These are phyloP conservation scores for Exophiala oligosperma DNA, from an alignment of 2,329 filamentous ascomycete genomes.

Conservation along the genomic window DNA sequence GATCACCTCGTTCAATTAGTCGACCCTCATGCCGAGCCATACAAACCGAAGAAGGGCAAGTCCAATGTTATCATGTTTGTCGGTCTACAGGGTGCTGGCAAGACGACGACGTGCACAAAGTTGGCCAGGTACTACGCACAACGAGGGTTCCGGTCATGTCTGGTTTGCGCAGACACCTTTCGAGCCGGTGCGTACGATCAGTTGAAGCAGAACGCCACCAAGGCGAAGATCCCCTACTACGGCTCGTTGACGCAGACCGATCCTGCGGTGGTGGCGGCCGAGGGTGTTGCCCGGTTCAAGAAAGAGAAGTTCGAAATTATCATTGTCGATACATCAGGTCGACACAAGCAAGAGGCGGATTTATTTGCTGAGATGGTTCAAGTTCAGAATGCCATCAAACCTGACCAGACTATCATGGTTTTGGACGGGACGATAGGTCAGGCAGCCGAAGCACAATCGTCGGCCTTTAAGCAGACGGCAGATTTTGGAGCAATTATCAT, in stretches of 20 bases:
- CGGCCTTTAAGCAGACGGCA: constrained; percentile 95
- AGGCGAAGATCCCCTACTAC: constrained; percentile 98
- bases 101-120: constrained; percentile 98
- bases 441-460: constrained; percentile 88
- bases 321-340: constrained; percentile 94
- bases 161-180: constrained; percentile 98
- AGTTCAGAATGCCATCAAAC: constrained; percentile 85
- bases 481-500: constrained; percentile 99
- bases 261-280: constrained; percentile 86
- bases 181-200: constrained; percentile 98
- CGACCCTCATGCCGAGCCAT: constrained; percentile 90
- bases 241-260: constrained; percentile 95
- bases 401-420: constrained; percentile 98
- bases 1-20: constrained; percentile 95
- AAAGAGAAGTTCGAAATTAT: constrained; percentile 98
- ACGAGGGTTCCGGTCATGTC: constrained; percentile 84
- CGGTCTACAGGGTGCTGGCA: constrained; percentile 93
- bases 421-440: constrained; percentile 96
- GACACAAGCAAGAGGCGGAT: constrained; percentile 91
- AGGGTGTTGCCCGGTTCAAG: constrained; percentile 98
- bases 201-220: constrained; percentile 97
- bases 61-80: constrained; percentile 99
- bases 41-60: constrained; percentile 95
- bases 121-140: constrained; percentile 92
- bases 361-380: constrained; percentile 98